phyloP scores from a whole-genome alignment of 1,139 yeast species.

The Candida sanyaensis region DNA sequence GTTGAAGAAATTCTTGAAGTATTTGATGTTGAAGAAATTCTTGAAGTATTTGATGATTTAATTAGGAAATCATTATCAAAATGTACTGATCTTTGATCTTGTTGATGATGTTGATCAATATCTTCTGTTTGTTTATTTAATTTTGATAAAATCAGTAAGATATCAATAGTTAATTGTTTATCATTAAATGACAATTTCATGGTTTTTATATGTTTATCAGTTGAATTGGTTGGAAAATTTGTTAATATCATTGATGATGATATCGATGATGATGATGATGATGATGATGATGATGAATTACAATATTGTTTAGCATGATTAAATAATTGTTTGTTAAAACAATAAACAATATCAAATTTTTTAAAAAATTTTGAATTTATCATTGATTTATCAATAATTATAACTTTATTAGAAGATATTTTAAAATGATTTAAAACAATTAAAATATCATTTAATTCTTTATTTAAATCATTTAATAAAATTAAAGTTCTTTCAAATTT shows the following conservation, averaged over 20 bases:
- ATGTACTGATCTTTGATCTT: too few species aligned
- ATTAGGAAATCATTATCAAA: too few species aligned
- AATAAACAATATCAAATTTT: constrained; percentile 26
- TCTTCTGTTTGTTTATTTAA: constrained; percentile 16
- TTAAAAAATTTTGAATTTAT: constrained; percentile 17
- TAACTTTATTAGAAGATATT: constrained; percentile 27
- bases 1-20: too few species aligned
- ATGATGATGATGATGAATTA: constrained; percentile 24
- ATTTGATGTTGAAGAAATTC: too few species aligned
- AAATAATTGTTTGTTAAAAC: constrained; percentile 19
- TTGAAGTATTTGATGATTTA: too few species aligned
- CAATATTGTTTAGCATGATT: constrained; percentile 24
- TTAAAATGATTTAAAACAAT: constrained; percentile 33
- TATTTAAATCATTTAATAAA: constrained; percentile 27
- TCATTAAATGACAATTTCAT: constrained; percentile 32
- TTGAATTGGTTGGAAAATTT: constrained; percentile 11
- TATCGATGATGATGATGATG: too few species aligned
- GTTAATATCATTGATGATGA: constrained; percentile 29
- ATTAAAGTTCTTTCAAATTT: constrained; percentile 24
- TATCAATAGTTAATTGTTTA: constrained; percentile 26
- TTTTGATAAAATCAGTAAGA: constrained; percentile 23
- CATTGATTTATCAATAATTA: constrained; percentile 28
- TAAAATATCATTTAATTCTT: constrained; percentile 40
- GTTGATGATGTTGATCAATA: background rate
- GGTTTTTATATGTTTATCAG: constrained; percentile 28